phyloP scores from a whole-genome alignment of 164 flowering plant species.

The Piper longum region DNA sequence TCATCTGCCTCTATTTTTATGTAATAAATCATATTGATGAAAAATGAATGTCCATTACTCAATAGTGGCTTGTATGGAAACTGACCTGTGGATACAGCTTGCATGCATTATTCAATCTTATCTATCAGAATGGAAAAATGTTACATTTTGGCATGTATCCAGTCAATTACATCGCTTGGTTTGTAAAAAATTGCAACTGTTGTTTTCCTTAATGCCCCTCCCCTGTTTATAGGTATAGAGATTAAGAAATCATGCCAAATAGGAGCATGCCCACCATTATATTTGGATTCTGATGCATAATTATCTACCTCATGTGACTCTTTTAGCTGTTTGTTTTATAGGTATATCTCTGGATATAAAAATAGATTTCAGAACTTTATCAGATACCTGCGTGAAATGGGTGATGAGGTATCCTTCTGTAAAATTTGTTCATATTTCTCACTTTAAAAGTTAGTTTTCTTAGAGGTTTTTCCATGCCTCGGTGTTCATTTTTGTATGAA shows the following conservation, averaged over 20 bases:
- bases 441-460: neutral
- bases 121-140: no score
- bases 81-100: neutral
- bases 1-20: neutral
- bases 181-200: neutral
- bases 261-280: no score
- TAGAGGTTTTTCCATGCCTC: neutral
- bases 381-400: slow-evolving; percentile 88
- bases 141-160: neutral
- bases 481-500: no score
- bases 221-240: no score
- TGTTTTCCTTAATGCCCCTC: neutral
- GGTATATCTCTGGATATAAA: slow-evolving; percentile 93
- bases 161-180: neutral
- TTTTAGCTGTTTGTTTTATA: slow-evolving; percentile 26
- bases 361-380: slow-evolving; percentile 96
- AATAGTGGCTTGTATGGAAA: neutral
- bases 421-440: neutral
- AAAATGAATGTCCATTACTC: no score
- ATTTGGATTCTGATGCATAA: no score
- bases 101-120: neutral
- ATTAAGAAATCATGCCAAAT: no score
- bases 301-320: neutral
- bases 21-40: neutral
- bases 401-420: slow-evolving; percentile 69